Evolutionary conservation across 768 basidiomycete genomes (phyloP), one percentile per base, ranked within the genome.

Genomic region (Boletus reticuloceps): DNA sequence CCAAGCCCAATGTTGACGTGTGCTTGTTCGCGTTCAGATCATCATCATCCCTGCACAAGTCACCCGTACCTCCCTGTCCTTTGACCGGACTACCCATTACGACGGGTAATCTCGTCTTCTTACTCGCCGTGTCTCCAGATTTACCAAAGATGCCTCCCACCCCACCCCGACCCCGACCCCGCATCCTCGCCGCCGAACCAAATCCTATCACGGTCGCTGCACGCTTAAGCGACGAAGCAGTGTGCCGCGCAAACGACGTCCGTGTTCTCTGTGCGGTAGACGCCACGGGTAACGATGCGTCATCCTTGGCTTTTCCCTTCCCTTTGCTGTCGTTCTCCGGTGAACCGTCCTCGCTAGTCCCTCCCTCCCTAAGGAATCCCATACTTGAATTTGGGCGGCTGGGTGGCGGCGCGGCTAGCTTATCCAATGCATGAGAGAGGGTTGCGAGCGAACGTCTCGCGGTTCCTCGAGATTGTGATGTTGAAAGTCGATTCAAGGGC

Each of bases 371-470:
- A 50, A 81, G 79, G 66, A 89, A 88, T 32, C 86, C 89, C 74
- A 89, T 70, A 53, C 83, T 88, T 3, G 87, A 87, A 51, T 79
- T 87, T 2, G 89, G 87, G 41, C 87, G 69, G 22, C 76, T 77
- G 4, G 86, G 88, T 3, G 84, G 79, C 0, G 85, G 87, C 68
- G 81, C 79, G 29, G 78, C 76, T n/a, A 91, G 75, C 63, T 84
- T 87, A 64, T 89, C 84, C 27, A 91, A 71, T 4, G 89, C 89
- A 57, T 77, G 78, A 10, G 85, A 82, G 14, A 91, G 74, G 6
- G 79, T 86, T 6, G 82, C 82, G 17, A 91, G 68, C 0, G 85
- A 81, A 6, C 82, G 61, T 12, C 63, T 60, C 0, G 60, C 45
- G 6, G 50, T 39, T 22, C 38, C 38, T 14, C 50, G 53, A 29